Base-by-base conservation (phyloP, 768 basidiomycete species). In the Dictyophora rubrovolvata region DNA sequence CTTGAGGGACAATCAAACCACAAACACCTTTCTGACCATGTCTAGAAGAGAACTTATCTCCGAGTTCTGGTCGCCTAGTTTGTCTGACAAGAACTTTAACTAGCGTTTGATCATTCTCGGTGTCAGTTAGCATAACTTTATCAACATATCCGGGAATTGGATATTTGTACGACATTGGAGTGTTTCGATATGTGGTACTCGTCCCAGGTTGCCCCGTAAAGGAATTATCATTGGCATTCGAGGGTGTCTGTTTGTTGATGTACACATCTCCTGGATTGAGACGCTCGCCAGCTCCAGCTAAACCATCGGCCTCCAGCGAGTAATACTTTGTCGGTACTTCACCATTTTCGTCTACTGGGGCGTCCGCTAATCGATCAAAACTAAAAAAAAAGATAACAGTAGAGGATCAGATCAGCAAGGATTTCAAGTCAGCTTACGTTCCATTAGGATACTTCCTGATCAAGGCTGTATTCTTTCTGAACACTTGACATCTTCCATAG, bases 21-120 rank as follows among this genome's bases (percentile, higher is more conserved):
- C 95, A 97, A 11, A 99, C 96, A 60, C 96, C 96, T 73, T 99
- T 99, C 74, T 99, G 96, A 49, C 96, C 96, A 68, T 99, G 96
- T 63, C 96, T 76, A 2, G 91, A 93, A 46, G 94, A 97, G 71
- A 99, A 99, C 74, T 99, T 99, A 76, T 99, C 96, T 1, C 96
- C 96, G 49, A 98, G 76, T 68, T 99, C 96, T 49, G 96, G 96
- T 56, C 92, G 79, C 69, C 96, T 81, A 17, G 96, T 99, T 74
- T 99, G 96, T 34, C 96, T 85, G 66, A 97, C 92, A 66, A 98
- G 78, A 47, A 98, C 93, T 73, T 99, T 99, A 78, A 99, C 89
- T 61, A 99, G 76, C 16, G 89, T 91, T 70, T 95, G 91, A 71
- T 97, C 94, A 66, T 90, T 92, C 66, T 98, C 95, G 9, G 92